Conservation (phyloP, 192 early-diverging fungal genomes). For the Blastocladiella britannica region DNA sequence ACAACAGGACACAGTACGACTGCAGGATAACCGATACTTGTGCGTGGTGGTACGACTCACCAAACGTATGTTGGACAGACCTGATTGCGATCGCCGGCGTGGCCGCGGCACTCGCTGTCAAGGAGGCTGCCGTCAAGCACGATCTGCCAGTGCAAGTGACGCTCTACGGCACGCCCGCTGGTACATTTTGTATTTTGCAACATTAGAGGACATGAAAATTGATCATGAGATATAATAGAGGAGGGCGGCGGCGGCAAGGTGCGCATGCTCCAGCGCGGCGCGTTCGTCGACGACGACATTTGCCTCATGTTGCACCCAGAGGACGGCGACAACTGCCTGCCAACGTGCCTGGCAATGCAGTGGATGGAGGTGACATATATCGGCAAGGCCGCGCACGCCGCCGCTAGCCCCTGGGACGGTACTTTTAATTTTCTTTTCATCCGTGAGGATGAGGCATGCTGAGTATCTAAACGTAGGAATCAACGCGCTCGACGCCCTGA, state of each 20-base stretch:
- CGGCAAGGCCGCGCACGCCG: constrained; percentile 51
- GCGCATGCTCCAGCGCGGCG: constrained; percentile 36
- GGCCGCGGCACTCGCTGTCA: constrained; percentile 30
- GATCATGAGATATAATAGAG: constrained; percentile 5
- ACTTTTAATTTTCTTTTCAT: constrained; percentile 5
- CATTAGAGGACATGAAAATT: constrained; percentile 2
- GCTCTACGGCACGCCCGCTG: constrained; percentile 58
- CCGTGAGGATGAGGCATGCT: neutral
- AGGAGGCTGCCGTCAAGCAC: constrained; percentile 15
- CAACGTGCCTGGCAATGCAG: constrained; percentile 19
- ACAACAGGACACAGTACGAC: no score
- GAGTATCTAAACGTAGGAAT: constrained; percentile 15
- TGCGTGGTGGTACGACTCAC: no score
- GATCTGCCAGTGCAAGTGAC: constrained; percentile 32
- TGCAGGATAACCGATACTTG: no score
- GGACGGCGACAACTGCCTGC: constrained; percentile 20
- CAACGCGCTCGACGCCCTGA: constrained; percentile 61
- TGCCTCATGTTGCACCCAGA: constrained; percentile 68
- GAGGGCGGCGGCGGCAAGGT: constrained; percentile 54
- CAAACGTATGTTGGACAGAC: constrained; percentile 37
- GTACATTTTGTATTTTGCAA: constrained; percentile 13
- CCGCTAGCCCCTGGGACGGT: constrained; percentile 35
- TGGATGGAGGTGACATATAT: constrained; percentile 35
- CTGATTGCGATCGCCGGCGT: constrained; percentile 49
- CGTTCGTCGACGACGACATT: constrained; percentile 46